Evolutionary conservation across 352 stramenopile genomes (phyloP), one percentile per base, ranked within the genome.

Genomic region (Aphanomyces invadans): DNA sequence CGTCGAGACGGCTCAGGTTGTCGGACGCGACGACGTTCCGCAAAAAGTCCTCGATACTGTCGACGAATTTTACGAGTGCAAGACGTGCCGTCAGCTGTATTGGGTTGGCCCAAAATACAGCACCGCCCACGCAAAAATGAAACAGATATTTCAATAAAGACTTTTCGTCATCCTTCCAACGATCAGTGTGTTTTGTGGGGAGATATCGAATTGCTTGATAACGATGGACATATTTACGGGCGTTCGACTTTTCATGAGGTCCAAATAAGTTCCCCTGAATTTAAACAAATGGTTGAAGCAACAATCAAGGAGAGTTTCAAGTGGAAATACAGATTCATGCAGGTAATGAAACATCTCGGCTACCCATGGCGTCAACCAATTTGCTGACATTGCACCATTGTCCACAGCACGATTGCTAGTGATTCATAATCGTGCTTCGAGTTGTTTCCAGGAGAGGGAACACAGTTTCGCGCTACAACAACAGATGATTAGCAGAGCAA

Each of bases 31-130:
- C 42, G 75, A 78, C 2, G 78, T 88, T n/a, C 76, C 80, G 39
- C 69, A 66, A 0, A 76, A 77, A 25, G 83, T 89, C 29, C 61
- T 89, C 3, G 71, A 83, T 52, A 45, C 83, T 10, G 77, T 89
- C 49, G 76, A 73, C 15, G 79, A 89, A 57, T 90, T 70, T 86
- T 92, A 79, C 74, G 75, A 83, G 48, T 92, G 83, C 60, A 65
- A 73, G 0, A 69, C 72, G 38, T 90, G 83, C 72, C 71, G 76
- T 49, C 85, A 89, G 42, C 73, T 92, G 31, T 92, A 82, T 60
- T 90, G 81, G 83, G 83, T 87, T 60, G 81, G 83, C 12, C 83
- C 81, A 39, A 92, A 92, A 73, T 90, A 87, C 70, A 76, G 77
- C 21, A 67, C 60, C 2, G 60, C 60, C 4, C 60, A 67, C 11